Percentiles rank a stretch among this genome's conserved stretches.
Conservation (phyloP, 2,329 filamentous ascomycete genomes). For the Lasiodiplodia sp. region DNA sequence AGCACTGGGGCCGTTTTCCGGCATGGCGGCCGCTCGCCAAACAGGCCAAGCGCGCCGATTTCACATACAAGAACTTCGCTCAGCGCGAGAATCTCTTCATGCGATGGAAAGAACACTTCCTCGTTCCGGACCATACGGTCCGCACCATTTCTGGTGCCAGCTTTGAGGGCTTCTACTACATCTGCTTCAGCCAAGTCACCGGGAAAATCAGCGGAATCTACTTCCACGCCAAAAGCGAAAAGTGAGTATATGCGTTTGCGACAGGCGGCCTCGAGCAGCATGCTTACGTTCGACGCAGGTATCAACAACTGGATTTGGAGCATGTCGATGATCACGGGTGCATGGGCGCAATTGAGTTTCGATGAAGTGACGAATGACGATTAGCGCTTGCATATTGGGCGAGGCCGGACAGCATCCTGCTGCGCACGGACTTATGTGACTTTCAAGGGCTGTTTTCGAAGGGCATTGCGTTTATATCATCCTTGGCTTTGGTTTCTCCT, state of each 20-base stretch:
- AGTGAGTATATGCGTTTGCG: conserved; percentile 65
- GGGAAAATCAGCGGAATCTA: conserved; percentile 93
- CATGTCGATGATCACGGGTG: conserved; percentile 87
- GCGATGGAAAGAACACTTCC: conserved; percentile 98
- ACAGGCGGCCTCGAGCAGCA: not conserved
- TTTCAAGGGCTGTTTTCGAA: conserved; percentile 20
- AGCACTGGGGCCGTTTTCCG: conserved; percentile 90
- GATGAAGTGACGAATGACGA: conserved; percentile 59
- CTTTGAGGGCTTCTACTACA: conserved; percentile 99
- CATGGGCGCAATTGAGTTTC: conserved; percentile 86
- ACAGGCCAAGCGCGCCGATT: conserved; percentile 66
- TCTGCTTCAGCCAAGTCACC: conserved; percentile 93
- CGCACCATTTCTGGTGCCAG: conserved; percentile 91
- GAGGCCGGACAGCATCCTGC: conserved; percentile 15
- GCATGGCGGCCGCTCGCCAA: conserved; percentile 80
- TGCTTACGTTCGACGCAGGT: conserved; percentile 60
- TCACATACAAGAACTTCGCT: conserved; percentile 71
- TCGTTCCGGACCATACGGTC: conserved; percentile 93
- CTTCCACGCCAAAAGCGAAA: conserved; percentile 97
- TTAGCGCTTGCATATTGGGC: conserved; percentile 30
- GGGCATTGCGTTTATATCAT: conserved; percentile 28
- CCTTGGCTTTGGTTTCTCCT: conserved; percentile 29
- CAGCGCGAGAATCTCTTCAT: conserved; percentile 94
- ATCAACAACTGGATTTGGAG: conserved; percentile 90
- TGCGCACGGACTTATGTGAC: conserved; percentile 11